phyloP scores from a whole-genome alignment of 2,329 filamentous ascomycete species.

The Pseudocercospora fuligena region DNA sequence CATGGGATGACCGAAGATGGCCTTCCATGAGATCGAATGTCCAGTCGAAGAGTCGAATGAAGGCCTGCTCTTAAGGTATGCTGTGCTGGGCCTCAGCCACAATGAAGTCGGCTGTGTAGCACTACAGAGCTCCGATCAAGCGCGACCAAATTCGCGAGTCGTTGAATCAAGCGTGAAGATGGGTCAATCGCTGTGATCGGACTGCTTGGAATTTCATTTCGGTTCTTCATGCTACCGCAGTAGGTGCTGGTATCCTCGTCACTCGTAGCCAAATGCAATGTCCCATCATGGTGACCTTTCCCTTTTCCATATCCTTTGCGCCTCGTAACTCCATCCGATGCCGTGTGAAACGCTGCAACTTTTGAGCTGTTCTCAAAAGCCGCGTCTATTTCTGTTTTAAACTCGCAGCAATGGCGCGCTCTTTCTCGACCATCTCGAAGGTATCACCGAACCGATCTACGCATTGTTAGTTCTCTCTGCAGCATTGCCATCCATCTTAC shows the following conservation, averaged over 20 bases:
- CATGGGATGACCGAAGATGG: constrained; percentile 7
- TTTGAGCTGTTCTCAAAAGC: not conserved
- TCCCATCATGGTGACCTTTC: not conserved
- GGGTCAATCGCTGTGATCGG: not conserved
- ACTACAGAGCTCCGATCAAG: not conserved
- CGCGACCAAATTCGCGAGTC: not conserved
- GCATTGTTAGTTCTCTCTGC: not conserved
- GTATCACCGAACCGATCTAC: constrained; percentile 43
- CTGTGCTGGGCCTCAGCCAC: no score
- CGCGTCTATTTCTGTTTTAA: constrained; percentile 20
- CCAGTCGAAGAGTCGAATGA: not conserved
- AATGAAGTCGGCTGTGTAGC: no score
- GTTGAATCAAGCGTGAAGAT: not conserved
- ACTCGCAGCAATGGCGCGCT: constrained; percentile 34
- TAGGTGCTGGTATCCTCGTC: not conserved
- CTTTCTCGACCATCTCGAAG: constrained; percentile 41
- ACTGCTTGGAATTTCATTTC: not conserved
- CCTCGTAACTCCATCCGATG: constrained; percentile 3
- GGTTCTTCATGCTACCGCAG: not conserved
- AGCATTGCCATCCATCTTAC: not conserved
- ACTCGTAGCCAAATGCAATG: not conserved
- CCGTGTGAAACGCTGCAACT: constrained; percentile 11
- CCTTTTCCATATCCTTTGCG: not conserved
- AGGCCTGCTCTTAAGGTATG: not conserved
- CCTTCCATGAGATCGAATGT: not conserved